These are phyloP conservation scores for Suillus plorans DNA, from an alignment of 768 basidiomycete genomes.

Conservation along the genomic window DNA sequence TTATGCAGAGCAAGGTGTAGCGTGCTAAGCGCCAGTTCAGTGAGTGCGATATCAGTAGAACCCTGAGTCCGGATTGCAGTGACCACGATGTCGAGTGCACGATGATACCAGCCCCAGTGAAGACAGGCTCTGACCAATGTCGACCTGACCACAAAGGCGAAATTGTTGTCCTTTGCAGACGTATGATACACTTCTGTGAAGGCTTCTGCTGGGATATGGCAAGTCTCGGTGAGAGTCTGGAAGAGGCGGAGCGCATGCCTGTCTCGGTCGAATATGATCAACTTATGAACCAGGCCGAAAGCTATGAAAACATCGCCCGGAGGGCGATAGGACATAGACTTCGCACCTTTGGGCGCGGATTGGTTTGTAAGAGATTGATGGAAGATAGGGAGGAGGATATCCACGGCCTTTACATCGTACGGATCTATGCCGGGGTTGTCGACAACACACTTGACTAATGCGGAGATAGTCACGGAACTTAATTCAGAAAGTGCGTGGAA, in stretches of 20 bases:
- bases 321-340: slow-evolving; percentile 37
- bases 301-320: slow-evolving; percentile 37
- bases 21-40: slow-evolving; percentile 42
- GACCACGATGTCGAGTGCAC: slow-evolving; percentile 41
- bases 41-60: slow-evolving; percentile 22
- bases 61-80: slow-evolving; percentile 25
- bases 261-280: slow-evolving; percentile 36
- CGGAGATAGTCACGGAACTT: slow-evolving; percentile 12
- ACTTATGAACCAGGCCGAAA: slow-evolving; percentile 44
- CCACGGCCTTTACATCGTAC: slow-evolving; percentile 22
- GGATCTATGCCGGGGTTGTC: slow-evolving; percentile 13
- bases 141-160: slow-evolving; percentile 47
- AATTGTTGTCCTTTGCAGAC: slow-evolving; percentile 33
- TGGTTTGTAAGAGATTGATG: slow-evolving; percentile 24
- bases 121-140: slow-evolving; percentile 52
- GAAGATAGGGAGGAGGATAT: slow-evolving; percentile 33
- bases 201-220: slow-evolving; percentile 47
- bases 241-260: slow-evolving; percentile 46
- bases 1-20: slow-evolving; percentile 42
- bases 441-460: slow-evolving; percentile 24
- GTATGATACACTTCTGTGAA: slow-evolving; percentile 38
- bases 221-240: slow-evolving; percentile 43
- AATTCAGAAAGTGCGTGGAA: slow-evolving; percentile 12
- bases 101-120: slow-evolving; percentile 51
- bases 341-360: slow-evolving; percentile 26